Evolutionary conservation across 2,329 filamentous ascomycete genomes (phyloP).

Genomic region (Pseudogymnoascus sp.): DNA sequence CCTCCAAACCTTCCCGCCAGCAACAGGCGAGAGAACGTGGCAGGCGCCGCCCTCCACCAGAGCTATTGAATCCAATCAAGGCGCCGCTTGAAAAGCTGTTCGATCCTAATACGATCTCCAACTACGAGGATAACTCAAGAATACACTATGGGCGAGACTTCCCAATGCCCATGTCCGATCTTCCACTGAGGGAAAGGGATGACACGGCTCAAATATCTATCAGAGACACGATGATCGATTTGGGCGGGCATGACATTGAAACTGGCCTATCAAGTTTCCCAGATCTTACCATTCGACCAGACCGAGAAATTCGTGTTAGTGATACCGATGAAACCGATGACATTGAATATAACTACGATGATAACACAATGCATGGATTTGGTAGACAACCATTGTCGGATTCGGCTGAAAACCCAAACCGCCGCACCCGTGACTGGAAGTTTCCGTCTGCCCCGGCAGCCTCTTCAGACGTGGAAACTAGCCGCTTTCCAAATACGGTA

Average conservation of each 20-base stretch:
- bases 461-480: slow-evolving; percentile 45
- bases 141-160: slow-evolving; percentile 47
- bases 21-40: slow-evolving; percentile 29
- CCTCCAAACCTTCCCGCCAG: slow-evolving; percentile 37
- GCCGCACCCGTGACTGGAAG: slow-evolving; percentile 49
- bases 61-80: slow-evolving; percentile 47
- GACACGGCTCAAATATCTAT: slow-evolving; percentile 42
- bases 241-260: slow-evolving; percentile 51
- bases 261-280: slow-evolving; percentile 49
- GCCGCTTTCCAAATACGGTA: slow-evolving; percentile 40
- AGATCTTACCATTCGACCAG: slow-evolving; percentile 47
- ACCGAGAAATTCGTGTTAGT: slow-evolving; percentile 12
- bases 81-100: slow-evolving; percentile 57
- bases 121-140: slow-evolving; percentile 55
- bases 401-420: slow-evolving; percentile 43
- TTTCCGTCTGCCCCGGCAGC: slow-evolving; percentile 46
- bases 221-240: slow-evolving; percentile 54
- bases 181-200: slow-evolving; percentile 44
- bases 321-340: slow-evolving; percentile 18
- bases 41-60: slow-evolving; percentile 47
- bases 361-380: slow-evolving; percentile 29
- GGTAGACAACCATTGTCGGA: slow-evolving; percentile 48
- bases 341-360: slow-evolving; percentile 11
- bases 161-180: slow-evolving; percentile 40
- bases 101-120: slow-evolving; percentile 56